Conservation (phyloP, 139 green algal species). For the Chlorella sp. region DNA sequence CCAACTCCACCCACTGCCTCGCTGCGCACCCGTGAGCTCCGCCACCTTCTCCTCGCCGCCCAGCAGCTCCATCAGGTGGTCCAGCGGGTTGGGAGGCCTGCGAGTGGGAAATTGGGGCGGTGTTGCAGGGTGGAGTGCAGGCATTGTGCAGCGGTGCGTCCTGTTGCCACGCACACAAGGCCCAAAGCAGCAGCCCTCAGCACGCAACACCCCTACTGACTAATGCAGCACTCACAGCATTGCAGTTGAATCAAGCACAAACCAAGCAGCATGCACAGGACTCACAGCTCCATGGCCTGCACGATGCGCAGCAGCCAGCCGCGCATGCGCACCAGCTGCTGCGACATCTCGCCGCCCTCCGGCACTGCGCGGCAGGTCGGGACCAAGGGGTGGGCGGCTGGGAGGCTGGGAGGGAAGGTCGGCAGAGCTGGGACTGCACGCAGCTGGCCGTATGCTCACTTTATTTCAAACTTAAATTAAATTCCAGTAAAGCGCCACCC, state of each 20-base stretch:
- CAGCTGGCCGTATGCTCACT: no score
- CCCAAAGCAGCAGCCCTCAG: background rate
- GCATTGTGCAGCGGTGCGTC: background rate
- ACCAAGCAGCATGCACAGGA: background rate
- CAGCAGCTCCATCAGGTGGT: conserved; percentile 83
- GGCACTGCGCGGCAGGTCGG: background rate
- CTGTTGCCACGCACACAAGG: background rate
- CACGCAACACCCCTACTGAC: background rate
- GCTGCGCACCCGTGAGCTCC: conserved; percentile 81
- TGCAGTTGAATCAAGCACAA: background rate
- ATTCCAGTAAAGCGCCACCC: no score
- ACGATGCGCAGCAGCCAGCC: conserved; percentile 47
- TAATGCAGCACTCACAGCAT: background rate
- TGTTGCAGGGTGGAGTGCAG: background rate
- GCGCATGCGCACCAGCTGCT: conserved; percentile 36
- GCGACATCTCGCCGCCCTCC: background rate
- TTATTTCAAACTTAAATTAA: no score
- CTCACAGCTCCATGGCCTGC: conserved; percentile 41
- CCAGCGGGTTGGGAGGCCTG: conserved; percentile 86
- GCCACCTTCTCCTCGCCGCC: conserved; percentile 71
- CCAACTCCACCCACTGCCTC: background rate
- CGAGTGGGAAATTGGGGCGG: no score
- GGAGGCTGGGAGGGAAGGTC: no score
- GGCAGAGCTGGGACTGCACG: no score
- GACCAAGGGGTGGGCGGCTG: background rate